Evolutionary conservation across 2,329 filamentous ascomycete genomes (phyloP), one percentile per base, ranked within the genome.

Genomic region (Penicillium frequentans): DNA sequence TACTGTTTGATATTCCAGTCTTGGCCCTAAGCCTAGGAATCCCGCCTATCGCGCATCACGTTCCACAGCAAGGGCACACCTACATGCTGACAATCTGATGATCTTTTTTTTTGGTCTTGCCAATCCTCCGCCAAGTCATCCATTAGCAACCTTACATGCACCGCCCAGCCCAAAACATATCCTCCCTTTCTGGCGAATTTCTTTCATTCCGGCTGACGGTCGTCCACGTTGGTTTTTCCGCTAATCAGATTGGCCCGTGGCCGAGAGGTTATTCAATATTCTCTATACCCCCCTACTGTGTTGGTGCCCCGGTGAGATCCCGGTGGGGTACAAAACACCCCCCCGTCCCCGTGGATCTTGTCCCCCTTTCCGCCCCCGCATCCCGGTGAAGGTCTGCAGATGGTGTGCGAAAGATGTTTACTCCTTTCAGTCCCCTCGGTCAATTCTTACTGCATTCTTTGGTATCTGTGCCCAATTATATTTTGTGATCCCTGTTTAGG

Each of bases 1-100:
- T 63, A 52, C 49, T 57, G 49, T 66, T 56, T 64, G 63, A 65
- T 64, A 59, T 50, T 55, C 47, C 56, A 61, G 63, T 52, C 64
- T 65, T 64, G 64, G 61, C 58, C 42, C 35, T 56, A 58, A 60
- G 58, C 54, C 54, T 42, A 55, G 61, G 61, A 57, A 57, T 53
- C 26, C 48, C 50, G 29, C 43, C 52, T 49, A 52, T 58, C 43
- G 56, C 49, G 47, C 29, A 55, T 57, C 53, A 54, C 56, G 62
- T 58, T 58, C 31, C 62, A 65, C 57, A 52, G 39, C 55, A 39
- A 58, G 49, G 48, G 52, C 44, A 58, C 35, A 35, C 24, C 19
- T 55, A 42, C 37, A 45, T 29, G 37, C 33, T 56, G 46, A 44
- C 39, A 46, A 53, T 50, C 52, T 52, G 27, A 39, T 57, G 37